These are phyloP conservation scores for Rosa lucieae DNA, from an alignment of 306 rosid species.

Conservation along the genomic window DNA sequence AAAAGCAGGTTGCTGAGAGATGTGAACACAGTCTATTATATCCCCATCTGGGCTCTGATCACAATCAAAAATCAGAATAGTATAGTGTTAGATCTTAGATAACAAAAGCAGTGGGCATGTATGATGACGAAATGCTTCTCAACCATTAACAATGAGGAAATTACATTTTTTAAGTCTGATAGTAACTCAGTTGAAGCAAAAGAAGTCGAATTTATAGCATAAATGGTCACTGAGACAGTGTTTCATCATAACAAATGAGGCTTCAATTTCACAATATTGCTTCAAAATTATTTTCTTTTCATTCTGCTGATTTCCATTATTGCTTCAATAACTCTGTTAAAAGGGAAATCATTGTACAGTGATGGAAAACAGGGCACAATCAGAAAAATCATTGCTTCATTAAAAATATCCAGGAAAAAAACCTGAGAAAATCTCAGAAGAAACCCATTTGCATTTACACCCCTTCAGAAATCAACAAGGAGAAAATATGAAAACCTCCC, in stretches of 20 bases:
- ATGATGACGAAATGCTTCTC: not conserved
- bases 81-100: constrained; percentile 16
- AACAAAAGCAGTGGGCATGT: not conserved
- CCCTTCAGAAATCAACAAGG: constrained; percentile 11
- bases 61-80: constrained; percentile 28
- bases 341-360: constrained; percentile 25
- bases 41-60: constrained; percentile 98
- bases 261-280: constrained; percentile 24
- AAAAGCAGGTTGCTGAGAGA: constrained; percentile 91
- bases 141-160: not conserved
- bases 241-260: constrained; percentile 10
- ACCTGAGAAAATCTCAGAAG: constrained; percentile 6
- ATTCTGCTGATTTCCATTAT: constrained; percentile 8
- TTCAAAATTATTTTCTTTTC: not conserved
- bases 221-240: constrained; percentile 10
- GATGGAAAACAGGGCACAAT: not conserved
- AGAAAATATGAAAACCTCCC: not conserved
- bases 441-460: constrained; percentile 7
- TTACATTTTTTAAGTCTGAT: not conserved
- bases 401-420: not conserved
- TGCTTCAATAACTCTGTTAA: constrained; percentile 23
- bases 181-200: not conserved
- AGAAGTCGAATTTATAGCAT: constrained; percentile 1
- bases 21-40: constrained; percentile 76
- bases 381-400: constrained; percentile 4